A percentile compares a stretch with the other conserved stretches of the same genome.
phyloP scores from a whole-genome alignment of 257 asterid genomes.

The Cruciata laevipes region DNA sequence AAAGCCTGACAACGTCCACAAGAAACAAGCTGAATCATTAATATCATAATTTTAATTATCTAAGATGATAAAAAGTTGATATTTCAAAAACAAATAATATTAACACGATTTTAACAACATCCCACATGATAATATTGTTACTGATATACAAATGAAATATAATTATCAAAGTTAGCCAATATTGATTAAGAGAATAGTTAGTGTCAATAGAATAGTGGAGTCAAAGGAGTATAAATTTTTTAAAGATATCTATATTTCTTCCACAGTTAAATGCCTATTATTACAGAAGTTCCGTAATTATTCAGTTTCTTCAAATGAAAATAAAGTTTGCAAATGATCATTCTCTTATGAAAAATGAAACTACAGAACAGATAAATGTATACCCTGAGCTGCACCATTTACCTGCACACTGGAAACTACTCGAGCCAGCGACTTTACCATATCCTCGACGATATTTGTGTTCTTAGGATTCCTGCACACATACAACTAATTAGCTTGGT shows the following conservation, averaged over 20 bases:
- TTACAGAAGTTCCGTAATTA: neutral
- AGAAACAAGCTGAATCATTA: neutral
- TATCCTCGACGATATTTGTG: slow-evolving; percentile 85
- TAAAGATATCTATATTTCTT: neutral
- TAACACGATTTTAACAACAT: neutral
- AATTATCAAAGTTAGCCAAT: neutral
- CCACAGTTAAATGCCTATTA: neutral
- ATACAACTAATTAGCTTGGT: slow-evolving; percentile 12
- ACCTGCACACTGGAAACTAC: slow-evolving; percentile 92
- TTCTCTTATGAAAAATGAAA: neutral
- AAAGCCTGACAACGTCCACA: neutral
- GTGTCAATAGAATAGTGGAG: neutral
- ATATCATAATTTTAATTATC: neutral
- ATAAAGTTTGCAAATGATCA: neutral
- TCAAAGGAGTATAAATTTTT: neutral
- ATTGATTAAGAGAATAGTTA: neutral
- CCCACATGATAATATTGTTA: neutral
- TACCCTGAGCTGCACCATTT: slow-evolving; percentile 13
- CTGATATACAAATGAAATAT: neutral
- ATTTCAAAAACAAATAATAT: too few species aligned
- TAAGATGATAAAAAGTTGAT: too few species aligned
- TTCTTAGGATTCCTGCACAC: slow-evolving; percentile 79
- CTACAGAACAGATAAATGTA: neutral
- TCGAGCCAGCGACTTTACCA: slow-evolving; percentile 94
- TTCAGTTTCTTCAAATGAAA: neutral